Evolutionary conservation across 2,329 filamentous ascomycete genomes (phyloP).

Genomic region (Fusarium heterosporum): DNA sequence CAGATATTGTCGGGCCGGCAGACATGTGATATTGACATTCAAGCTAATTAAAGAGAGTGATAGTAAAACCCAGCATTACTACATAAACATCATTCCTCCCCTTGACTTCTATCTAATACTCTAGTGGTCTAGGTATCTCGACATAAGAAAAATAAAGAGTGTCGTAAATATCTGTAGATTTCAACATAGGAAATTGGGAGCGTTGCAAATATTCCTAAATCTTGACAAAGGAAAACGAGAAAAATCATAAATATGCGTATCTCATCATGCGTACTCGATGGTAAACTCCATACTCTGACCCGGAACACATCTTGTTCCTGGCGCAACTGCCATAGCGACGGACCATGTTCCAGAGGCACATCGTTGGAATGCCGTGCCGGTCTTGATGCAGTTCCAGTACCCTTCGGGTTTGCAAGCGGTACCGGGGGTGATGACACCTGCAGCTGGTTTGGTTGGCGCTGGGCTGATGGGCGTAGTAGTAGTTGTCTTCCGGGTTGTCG

Average conservation of each 20-base stretch:
- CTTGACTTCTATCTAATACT: slow-evolving; percentile 1
- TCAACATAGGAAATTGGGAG: too few relatives aligned
- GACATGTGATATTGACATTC: neutral
- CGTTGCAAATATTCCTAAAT: too few relatives aligned
- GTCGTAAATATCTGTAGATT: neutral
- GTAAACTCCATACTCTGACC: slow-evolving; percentile 45
- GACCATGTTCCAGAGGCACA: slow-evolving; percentile 70
- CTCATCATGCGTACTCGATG: slow-evolving; percentile 27
- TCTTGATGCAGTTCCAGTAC: slow-evolving; percentile 37
- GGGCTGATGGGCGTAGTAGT: slow-evolving; percentile 6
- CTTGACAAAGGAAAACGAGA: neutral
- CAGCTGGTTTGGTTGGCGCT: slow-evolving; percentile 20
- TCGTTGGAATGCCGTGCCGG: slow-evolving; percentile 62
- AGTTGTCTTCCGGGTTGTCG: slow-evolving; percentile 29
- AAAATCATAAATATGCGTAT: neutral
- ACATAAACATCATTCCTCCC: neutral
- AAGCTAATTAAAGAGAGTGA: neutral
- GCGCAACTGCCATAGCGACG: slow-evolving; percentile 58
- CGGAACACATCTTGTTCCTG: slow-evolving; percentile 62
- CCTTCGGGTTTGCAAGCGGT: slow-evolving; percentile 45
- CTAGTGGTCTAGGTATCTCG: neutral
- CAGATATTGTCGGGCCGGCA: neutral
- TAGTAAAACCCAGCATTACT: neutral
- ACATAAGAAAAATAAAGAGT: neutral
- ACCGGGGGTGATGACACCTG: slow-evolving; percentile 23